Evolutionary conservation across 148 eudicot species (phyloP), one percentile per base, ranked within the genome.

Genomic region (Fallopia convolvulus): DNA sequence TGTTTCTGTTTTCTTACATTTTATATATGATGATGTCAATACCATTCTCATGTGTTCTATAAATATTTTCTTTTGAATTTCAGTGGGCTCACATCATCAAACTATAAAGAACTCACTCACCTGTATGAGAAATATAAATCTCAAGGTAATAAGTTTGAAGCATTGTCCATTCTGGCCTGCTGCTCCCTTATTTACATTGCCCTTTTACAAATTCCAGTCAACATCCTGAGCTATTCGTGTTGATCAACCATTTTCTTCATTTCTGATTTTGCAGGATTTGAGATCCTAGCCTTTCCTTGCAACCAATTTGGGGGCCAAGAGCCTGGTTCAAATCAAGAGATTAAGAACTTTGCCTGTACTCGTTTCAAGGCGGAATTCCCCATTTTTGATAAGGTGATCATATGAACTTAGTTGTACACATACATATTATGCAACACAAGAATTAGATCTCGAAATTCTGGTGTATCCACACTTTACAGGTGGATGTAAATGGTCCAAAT

Each of bases 231-330:
- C 42, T 33, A 52, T 33, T 41, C n/a, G 75, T 72, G 75, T 72
- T 18, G 32, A 46, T 42, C 32, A 40, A 40, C 21, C 49, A 40
- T n/a, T 11, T n/a, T 72, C 32, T 17, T 17, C 10, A 75, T 13
- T 17, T 50, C 30, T 7, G 23, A 30, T 49, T 23, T 23, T 83
- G 75, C 84, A 94, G 98, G 98, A 58, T 87, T 94, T 79, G 98
- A 94, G 83, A 90, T 94, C 72, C 77, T 94, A 71, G 98, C 98
- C 23, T 94, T 94, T 76, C 98, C 98, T 18, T 94, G 95, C 86
- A 94, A 94, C 83, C 98, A 94, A 84, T 94, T 94, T 86, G 97
- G 97, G 71, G 90, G 87, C 75, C 98, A 94, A 79, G 98, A 94
- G 83, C 97, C 98, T 60, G 97, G 97, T 70, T 84, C 98, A 65